Evolutionary conservation across 2,329 filamentous ascomycete species (phyloP).

Genomic region (Hymenotorrendiella dingleyae): DNA sequence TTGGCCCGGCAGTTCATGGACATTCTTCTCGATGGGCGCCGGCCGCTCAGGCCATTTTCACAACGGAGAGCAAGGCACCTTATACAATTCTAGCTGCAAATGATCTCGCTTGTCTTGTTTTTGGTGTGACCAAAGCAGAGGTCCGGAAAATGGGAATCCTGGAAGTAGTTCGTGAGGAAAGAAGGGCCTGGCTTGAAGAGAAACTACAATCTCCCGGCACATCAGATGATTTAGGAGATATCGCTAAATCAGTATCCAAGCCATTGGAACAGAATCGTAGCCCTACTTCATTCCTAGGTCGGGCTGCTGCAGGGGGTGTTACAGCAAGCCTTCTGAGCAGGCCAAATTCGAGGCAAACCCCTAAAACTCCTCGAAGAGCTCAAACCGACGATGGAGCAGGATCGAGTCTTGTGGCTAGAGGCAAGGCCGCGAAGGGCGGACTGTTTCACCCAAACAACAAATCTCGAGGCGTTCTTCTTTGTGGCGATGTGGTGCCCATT

Average conservation of each 20-base stretch:
- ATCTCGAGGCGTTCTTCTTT: conserved; percentile 83
- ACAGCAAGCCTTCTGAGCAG: conserved; percentile 86
- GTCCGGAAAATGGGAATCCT: conserved; percentile 91
- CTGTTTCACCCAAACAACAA: conserved; percentile 60
- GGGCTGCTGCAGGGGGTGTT: conserved; percentile 55
- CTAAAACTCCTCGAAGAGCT: conserved; percentile 44
- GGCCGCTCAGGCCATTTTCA: conserved; percentile 93
- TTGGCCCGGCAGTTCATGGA: conserved; percentile 65
- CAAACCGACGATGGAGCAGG: conserved; percentile 58
- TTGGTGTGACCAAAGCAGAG: conserved; percentile 95
- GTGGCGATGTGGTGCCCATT: conserved; percentile 96
- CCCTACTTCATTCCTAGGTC: conserved; percentile 56
- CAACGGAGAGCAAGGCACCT: conserved; percentile 81
- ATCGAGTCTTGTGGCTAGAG: conserved; percentile 37
- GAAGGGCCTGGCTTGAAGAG: conserved; percentile 80
- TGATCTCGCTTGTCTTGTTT: conserved; percentile 93
- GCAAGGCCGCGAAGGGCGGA: conserved; percentile 43
- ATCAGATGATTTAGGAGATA: conserved; percentile 20
- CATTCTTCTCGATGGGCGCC: conserved; percentile 88
- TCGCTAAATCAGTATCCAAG: conserved; percentile 16
- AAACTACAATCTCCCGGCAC: conserved; percentile 66
- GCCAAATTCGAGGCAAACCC: conserved; percentile 49
- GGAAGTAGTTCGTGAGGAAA: conserved; percentile 87
- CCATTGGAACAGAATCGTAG: conserved; percentile 16
- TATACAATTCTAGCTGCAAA: conserved; percentile 97